Conservation (phyloP, 108 stramenopile genomes). For the Thalassiosira profunda region DNA sequence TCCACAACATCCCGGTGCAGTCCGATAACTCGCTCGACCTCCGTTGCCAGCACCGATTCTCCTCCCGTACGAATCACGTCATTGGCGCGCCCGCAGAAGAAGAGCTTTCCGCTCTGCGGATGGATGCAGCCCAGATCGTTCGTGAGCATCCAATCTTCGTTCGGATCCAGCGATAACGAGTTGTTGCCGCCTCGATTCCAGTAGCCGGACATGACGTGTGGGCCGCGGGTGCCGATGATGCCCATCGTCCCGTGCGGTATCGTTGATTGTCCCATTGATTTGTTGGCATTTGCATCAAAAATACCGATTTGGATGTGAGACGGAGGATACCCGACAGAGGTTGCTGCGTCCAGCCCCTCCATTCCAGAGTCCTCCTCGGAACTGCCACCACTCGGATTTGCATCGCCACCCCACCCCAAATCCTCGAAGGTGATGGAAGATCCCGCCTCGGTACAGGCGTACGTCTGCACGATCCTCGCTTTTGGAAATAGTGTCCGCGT, state of each 20-base stretch:
- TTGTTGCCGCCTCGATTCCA: conserved; percentile 69
- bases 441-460: conserved; percentile 95
- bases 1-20: conserved; percentile 53
- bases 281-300: conserved; percentile 15
- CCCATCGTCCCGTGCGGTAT: conserved; percentile 54
- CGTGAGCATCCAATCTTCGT: conserved; percentile 61
- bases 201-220: conserved; percentile 93
- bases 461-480: conserved; percentile 89
- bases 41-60: conserved; percentile 88
- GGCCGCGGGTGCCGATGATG: conserved; percentile 83
- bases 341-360: conserved; percentile 3
- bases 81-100: conserved; percentile 79
- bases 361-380: not conserved
- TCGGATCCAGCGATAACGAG: too few relatives aligned
- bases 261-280: not conserved
- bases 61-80: conserved; percentile 93
- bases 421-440: conserved; percentile 90
- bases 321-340: conserved; percentile 74
- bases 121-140: conserved; percentile 78
- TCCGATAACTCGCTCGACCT: conserved; percentile 80
- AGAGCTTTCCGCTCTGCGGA: conserved; percentile 54
- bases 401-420: conserved; percentile 8
- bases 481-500: conserved; percentile 68
- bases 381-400: not conserved
- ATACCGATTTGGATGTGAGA: conserved; percentile 66